These are phyloP conservation scores for Penicillium psychrosexuale DNA, from an alignment of 2,329 filamentous ascomycete genomes.

Conservation along the genomic window DNA sequence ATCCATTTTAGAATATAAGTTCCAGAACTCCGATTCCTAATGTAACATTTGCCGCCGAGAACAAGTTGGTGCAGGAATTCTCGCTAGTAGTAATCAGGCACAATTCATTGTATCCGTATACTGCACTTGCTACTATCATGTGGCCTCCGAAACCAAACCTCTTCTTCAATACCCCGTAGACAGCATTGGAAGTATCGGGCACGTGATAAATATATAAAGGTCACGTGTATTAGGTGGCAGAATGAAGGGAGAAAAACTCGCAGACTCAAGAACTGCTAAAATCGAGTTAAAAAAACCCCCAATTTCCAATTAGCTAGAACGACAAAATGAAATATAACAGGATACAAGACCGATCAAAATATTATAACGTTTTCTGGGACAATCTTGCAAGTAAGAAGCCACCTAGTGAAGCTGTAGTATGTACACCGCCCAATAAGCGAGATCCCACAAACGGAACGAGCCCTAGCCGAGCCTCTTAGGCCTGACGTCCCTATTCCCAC, in stretches of 20 bases:
- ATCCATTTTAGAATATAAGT: background rate
- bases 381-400: background rate
- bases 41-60: background rate
- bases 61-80: background rate
- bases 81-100: background rate
- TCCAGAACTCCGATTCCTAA: background rate
- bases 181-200: background rate
- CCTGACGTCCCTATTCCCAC: constrained; percentile 30
- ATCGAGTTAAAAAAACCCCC: background rate
- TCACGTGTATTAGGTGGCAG: constrained; percentile 5
- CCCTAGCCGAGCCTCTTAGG: constrained; percentile 37
- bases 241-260: background rate
- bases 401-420: constrained; percentile 10
- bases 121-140: background rate
- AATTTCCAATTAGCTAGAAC: background rate
- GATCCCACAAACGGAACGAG: constrained; percentile 38
- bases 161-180: background rate
- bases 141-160: background rate
- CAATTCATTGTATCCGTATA: background rate
- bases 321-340: background rate
- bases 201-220: constrained; percentile 4
- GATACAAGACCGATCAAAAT: background rate
- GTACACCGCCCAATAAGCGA: constrained; percentile 39
- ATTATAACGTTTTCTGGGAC: background rate
- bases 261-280: background rate